Evolutionary conservation across 73 alveolate genomes (phyloP).

Genomic region (Stentor coeruleus): DNA sequence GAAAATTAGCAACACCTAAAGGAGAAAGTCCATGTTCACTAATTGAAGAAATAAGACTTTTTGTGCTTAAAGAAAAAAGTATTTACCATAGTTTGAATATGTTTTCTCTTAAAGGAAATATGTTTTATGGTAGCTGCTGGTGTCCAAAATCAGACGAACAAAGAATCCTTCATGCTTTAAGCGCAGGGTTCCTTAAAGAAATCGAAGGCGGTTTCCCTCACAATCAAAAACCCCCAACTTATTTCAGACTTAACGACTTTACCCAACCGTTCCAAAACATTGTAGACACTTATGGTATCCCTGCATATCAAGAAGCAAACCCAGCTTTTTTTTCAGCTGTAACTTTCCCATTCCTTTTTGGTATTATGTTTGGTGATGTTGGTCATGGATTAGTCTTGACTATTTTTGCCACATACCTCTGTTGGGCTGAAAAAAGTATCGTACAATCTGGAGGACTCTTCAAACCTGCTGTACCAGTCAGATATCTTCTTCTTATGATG

Average conservation of each 20-base stretch:
- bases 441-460: slow-evolving; percentile 46
- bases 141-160: slow-evolving; percentile 61
- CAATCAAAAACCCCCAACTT: slow-evolving; percentile 77
- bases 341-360: slow-evolving; percentile 97
- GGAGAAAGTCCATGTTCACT: slow-evolving; percentile 51
- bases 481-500: slow-evolving; percentile 85
- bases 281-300: slow-evolving; percentile 95
- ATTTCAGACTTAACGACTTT: slow-evolving; percentile 91
- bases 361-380: slow-evolving; percentile 98
- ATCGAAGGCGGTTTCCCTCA: slow-evolving; percentile 65
- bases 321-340: slow-evolving; percentile 92
- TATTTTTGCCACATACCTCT: slow-evolving; percentile 59
- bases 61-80: slow-evolving; percentile 63
- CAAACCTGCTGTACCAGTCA: slow-evolving; percentile 51
- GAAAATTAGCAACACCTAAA: slow-evolving; percentile 37
- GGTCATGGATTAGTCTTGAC: slow-evolving; percentile 94
- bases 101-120: slow-evolving; percentile 42
- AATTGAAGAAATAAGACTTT: slow-evolving; percentile 56
- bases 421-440: slow-evolving; percentile 58
- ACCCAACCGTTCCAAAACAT: slow-evolving; percentile 88
- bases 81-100: slow-evolving; percentile 57
- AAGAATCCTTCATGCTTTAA: slow-evolving; percentile 39
- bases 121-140: slow-evolving; percentile 75
- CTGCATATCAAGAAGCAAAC: slow-evolving; percentile 95
- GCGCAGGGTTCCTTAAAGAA: slow-evolving; percentile 62